phyloP scores from a whole-genome alignment of 208 protist genomes.

The Trypanosoma avium region DNA sequence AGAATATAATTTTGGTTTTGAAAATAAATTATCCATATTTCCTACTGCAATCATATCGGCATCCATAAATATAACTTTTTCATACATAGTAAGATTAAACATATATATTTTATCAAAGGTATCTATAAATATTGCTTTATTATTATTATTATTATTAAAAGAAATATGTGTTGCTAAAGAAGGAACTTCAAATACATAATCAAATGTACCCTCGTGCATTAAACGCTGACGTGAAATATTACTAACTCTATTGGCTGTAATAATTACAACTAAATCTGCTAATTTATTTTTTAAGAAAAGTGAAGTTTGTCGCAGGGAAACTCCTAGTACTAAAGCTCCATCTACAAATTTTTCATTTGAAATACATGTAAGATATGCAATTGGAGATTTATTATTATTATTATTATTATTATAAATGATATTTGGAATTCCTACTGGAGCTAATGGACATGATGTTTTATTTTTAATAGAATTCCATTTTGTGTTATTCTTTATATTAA shows the following conservation, averaged over 20 bases:
- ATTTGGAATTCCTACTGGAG: not conserved
- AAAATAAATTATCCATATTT: conserved; percentile 25
- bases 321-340: conserved; percentile 35
- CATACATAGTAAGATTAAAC: conserved; percentile 41
- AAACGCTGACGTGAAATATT: conserved; percentile 12
- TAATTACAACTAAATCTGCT: conserved; percentile 26
- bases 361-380: conserved; percentile 32
- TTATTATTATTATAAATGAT: not conserved
- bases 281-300: conserved; percentile 1
- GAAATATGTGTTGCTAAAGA: conserved; percentile 3
- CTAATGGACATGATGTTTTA: not conserved
- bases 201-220: conserved; percentile 9
- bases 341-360: conserved; percentile 40
- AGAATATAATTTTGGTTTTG: not conserved
- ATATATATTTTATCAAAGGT: conserved; percentile 43
- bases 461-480: not conserved
- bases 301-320: conserved; percentile 20
- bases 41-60: conserved; percentile 34
- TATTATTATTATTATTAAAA: too few species aligned
- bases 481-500: not conserved
- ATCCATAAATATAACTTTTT: conserved; percentile 40
- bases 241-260: conserved; percentile 18
- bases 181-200: conserved; percentile 28
- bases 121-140: conserved; percentile 6
- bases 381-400: conserved; percentile 3